Conservation (phyloP, 352 stramenopile genomes). For the Aphanomyces invadans region DNA sequence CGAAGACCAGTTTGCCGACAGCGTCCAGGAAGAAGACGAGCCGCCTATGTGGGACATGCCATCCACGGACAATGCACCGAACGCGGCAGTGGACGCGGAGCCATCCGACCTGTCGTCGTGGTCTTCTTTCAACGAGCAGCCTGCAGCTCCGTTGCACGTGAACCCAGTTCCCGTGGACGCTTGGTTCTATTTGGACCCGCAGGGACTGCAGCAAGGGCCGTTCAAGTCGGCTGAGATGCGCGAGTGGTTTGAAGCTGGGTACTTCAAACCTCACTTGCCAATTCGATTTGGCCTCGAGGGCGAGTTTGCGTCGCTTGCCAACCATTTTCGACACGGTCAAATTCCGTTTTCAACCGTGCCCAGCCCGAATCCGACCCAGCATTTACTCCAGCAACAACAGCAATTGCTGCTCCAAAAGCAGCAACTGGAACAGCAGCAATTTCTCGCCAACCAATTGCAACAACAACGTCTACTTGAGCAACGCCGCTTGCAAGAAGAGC, state of each 20-base stretch:
- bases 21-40: slow-evolving; percentile 45
- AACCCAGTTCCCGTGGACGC: slow-evolving; percentile 38
- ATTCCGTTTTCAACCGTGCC: slow-evolving; percentile 51
- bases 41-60: slow-evolving; percentile 23
- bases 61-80: background rate
- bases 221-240: slow-evolving; percentile 85
- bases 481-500: slow-evolving; percentile 45
- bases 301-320: slow-evolving; percentile 62
- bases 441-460: slow-evolving; percentile 57
- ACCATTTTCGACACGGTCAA: slow-evolving; percentile 62
- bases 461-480: slow-evolving; percentile 55
- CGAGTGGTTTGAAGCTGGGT: slow-evolving; percentile 83
- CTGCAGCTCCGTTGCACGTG: slow-evolving; percentile 28
- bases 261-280: slow-evolving; percentile 84
- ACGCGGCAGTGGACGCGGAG: background rate
- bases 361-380: slow-evolving; percentile 29
- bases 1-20: slow-evolving; percentile 74
- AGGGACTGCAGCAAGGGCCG: slow-evolving; percentile 70
- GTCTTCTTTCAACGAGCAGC: slow-evolving; percentile 24
- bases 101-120: slow-evolving; percentile 9
- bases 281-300: slow-evolving; percentile 75
- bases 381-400: slow-evolving; percentile 25
- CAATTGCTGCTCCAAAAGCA: slow-evolving; percentile 22
- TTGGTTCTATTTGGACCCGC: slow-evolving; percentile 83
- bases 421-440: slow-evolving; percentile 31